Base-by-base conservation (phyloP, 2,329 filamentous ascomycete species). In the Colletotrichum tamarilloi region DNA sequence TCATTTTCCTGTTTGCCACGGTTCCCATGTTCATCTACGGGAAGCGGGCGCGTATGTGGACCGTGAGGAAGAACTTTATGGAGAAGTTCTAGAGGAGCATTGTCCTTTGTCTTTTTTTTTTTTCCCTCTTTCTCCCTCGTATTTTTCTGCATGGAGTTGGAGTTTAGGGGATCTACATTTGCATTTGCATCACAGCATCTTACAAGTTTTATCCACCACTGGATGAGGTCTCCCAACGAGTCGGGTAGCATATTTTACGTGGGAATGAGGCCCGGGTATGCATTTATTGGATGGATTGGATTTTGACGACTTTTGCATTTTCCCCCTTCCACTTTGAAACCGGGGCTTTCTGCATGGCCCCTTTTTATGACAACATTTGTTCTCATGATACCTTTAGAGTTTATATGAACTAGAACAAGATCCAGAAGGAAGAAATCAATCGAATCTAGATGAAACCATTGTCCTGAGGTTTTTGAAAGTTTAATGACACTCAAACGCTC, bases 1-100 rank as follows among this genome's bases (percentile, higher is more conserved):
- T 98, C 42, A 90, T 91, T 14, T 89, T 92, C 68, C 86, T 97
- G 81, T 78, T 94, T 3, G 91, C 88, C 67, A 93, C 95, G 1
- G 92, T 98, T 68, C 96, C 96, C 0, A 95, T 98, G 93, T 98
- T 97, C 81, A 94, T 98, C 24, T 98, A 91, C 79, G 96, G 96
- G 22, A 98, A 98, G 87, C 86, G 95, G 68, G 92, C 93, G 19
- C 88, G 96, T 22, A 97, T 98, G 94, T 98, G 95, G 96, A 98
- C 95, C 1, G 94, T 95, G 12, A 87, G 94, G 75, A 94, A 89
- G 87, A 95, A 94, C 76, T 85, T 97, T 75, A 95, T 97, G 93
- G 95, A 97, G 88, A 94, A 91, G 79, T 93, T 85, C 67, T 85
- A 19, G 76, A 9, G 38, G 2, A 11, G 12, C 22, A 11, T 65